Evolutionary conservation across 306 rosid species (phyloP).

Genomic region (Sicyos baderoa): DNA sequence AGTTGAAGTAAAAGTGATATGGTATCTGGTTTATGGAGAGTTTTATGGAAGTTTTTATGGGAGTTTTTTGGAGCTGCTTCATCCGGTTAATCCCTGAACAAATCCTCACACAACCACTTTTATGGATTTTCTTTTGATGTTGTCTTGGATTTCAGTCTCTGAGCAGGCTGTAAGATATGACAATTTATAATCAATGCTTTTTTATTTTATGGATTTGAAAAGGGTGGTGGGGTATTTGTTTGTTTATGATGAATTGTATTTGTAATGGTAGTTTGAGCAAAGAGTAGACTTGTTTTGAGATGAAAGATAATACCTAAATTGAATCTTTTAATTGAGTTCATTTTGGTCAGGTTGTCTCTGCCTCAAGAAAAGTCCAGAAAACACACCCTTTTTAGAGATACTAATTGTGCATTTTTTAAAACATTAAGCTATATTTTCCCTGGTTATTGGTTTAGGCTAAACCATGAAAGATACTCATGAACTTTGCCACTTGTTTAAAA

Average conservation of each 20-base stretch:
- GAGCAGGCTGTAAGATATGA: slow-evolving; percentile 6
- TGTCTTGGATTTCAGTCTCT: background rate
- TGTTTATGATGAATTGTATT: background rate
- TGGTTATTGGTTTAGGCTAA: too few relatives aligned
- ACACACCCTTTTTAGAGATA: background rate
- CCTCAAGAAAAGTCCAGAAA: too few relatives aligned
- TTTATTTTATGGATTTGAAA: background rate
- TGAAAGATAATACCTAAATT: background rate
- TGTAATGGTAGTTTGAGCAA: background rate
- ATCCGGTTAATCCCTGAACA: too few relatives aligned
- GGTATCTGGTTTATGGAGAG: too few relatives aligned
- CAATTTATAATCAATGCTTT: background rate
- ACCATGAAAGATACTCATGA: background rate
- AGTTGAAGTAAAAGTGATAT: too few relatives aligned
- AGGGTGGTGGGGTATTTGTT: slow-evolving; percentile 1
- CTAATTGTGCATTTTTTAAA: background rate
- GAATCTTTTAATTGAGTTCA: background rate
- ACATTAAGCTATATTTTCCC: background rate
- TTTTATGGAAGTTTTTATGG: too few relatives aligned
- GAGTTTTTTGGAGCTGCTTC: too few relatives aligned
- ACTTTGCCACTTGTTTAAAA: background rate
- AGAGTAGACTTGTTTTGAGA: background rate
- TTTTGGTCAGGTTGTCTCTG: background rate
- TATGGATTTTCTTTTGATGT: background rate
- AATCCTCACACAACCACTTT: too few relatives aligned